Evolutionary conservation across 495 filamentous ascomycete genomes (phyloP), one percentile per base, ranked within the genome.

Genomic region (Penicillium verhagenii): DNA sequence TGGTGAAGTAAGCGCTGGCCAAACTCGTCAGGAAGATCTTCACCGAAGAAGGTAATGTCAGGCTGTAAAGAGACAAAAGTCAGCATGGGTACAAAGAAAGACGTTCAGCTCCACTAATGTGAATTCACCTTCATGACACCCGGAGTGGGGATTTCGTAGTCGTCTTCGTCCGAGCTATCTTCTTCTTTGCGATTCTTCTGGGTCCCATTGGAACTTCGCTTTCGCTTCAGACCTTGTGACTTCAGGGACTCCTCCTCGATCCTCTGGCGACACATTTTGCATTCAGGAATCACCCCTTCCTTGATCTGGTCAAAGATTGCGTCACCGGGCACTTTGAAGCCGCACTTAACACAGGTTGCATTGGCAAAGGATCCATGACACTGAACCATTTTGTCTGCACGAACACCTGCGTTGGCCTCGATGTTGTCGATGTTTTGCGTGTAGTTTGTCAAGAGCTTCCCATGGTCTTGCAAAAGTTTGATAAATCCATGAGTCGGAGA

Each of bases 401-500:
- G 64, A 44, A 98, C 92, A 13, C 94, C 94, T 1, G 93, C 94
- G 52, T 88, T 85, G 28, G 82, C 83, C 66, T 98, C 94, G 44
- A 98, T 87, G 62, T 97, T 97, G 75, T 98, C 94, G 61, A 98
- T 98, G 67, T 98, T 98, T 69, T 98, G 94, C 2, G 93, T 95
- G 73, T 96, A 98, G 71, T 97, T 96, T 23, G 92, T 97, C 46
- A 97, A 79, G 18, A 98, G 83, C 64, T 96, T 96, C 19, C 84
- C 85, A 67, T 92, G 90, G 54, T 92, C 79, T 66, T 97, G 92
- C 2, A 98, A 81, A n/a, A 97, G 79, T n/a, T 84, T 85, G 59
- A 98, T 95, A 74, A 98, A 98, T 37, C 86, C 88, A 71, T 98
- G 94, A 0, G 94, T 97, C 0, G 94, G 94, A 0, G 94, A 91